phyloP scores from a whole-genome alignment of 208 protist genomes.

The Trypanosoma lewisi region DNA sequence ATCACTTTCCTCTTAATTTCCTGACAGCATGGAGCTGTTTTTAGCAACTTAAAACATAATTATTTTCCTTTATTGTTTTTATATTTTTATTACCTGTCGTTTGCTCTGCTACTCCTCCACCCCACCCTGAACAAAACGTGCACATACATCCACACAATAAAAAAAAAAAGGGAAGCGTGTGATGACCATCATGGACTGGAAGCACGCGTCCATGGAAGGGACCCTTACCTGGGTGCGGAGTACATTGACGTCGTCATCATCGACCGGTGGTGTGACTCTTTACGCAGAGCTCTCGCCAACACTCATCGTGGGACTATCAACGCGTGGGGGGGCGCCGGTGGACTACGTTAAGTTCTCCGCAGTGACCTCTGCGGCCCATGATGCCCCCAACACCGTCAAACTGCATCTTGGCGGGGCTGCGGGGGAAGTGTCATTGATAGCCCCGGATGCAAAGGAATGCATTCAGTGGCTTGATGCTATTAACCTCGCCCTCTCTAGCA shows the following conservation, averaged over 20 bases:
- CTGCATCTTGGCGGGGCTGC: background rate
- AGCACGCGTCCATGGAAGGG: slow-evolving; percentile 27
- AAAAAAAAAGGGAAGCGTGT: background rate
- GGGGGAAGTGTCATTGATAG: slow-evolving; percentile 16
- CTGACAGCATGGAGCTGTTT: background rate
- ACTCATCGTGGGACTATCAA: slow-evolving; percentile 25
- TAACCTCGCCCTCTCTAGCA: slow-evolving; percentile 12
- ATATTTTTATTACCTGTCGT: background rate
- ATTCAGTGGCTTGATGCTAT: slow-evolving; percentile 27
- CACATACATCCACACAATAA: slow-evolving; percentile 2
- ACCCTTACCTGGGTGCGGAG: slow-evolving; percentile 26
- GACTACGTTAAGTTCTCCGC: slow-evolving; percentile 34
- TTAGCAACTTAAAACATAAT: background rate
- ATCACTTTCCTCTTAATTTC: too few species aligned
- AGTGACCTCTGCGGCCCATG: slow-evolving; percentile 10
- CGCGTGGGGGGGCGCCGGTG: slow-evolving; percentile 19
- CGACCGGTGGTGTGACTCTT: slow-evolving; percentile 4
- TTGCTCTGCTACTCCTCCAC: background rate
- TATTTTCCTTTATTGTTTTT: slow-evolving; percentile 11
- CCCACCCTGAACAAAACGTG: background rate
- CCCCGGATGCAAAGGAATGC: slow-evolving; percentile 11
- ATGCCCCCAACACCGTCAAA: slow-evolving; percentile 5
- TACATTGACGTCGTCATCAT: background rate
- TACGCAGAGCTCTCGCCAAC: slow-evolving; percentile 36
- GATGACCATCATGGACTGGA: slow-evolving; percentile 22